phyloP scores from a whole-genome alignment of 1,284 basidiomycete genomes.

The Ustilago trichophora region DNA sequence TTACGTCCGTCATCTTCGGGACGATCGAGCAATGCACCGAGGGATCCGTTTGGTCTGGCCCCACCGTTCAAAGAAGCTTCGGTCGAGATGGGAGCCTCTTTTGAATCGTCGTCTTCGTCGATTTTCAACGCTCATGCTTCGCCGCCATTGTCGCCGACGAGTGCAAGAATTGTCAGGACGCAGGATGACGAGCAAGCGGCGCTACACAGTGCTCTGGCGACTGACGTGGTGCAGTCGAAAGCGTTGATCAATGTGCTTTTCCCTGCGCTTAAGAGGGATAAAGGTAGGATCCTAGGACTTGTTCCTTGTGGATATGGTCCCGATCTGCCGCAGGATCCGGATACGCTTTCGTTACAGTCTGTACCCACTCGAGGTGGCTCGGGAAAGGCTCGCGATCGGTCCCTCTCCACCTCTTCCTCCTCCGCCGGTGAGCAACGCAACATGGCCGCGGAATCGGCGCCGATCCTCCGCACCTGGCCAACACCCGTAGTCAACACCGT shows the following conservation, averaged over 20 bases:
- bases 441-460: background rate
- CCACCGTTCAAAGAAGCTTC: conserved; percentile 16
- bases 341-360: conserved; percentile 34
- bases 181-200: conserved; percentile 42
- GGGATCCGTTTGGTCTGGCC: conserved; percentile 32
- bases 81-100: conserved; percentile 9
- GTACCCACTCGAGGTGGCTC: conserved; percentile 1
- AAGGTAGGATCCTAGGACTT: conserved; percentile 39
- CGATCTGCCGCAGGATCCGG: conserved; percentile 35
- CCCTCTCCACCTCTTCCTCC: conserved; percentile 8
- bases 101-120: conserved; percentile 26
- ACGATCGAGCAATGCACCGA: background rate
- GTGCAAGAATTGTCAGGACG: conserved; percentile 7
- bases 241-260: conserved; percentile 48
- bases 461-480: conserved; percentile 25
- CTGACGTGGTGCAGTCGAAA: conserved; percentile 42
- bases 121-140: conserved; percentile 21
- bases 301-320: conserved; percentile 39
- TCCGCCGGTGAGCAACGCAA: background rate
- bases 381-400: conserved; percentile 29
- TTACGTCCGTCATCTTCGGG: conserved; percentile 2
- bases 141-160: conserved; percentile 42
- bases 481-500: conserved; percentile 30
- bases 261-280: conserved; percentile 41
- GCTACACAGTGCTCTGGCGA: conserved; percentile 37